Evolutionary conservation across 1,284 basidiomycete genomes (phyloP).

Genomic region (Microbotryum intermedium): DNA sequence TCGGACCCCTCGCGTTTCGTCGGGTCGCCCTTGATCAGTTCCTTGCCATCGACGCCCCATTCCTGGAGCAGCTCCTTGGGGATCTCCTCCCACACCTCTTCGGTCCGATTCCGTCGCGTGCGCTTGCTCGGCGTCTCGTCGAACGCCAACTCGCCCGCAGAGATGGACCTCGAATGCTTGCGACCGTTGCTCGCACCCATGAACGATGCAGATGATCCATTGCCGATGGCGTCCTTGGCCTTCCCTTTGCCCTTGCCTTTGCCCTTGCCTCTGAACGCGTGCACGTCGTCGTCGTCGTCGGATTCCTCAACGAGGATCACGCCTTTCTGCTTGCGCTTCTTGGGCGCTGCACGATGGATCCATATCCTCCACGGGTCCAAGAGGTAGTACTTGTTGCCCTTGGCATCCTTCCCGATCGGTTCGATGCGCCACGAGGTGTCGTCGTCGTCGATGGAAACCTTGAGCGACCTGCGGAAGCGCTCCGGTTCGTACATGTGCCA

Average conservation of each 20-base stretch:
- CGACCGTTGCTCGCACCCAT: not conserved
- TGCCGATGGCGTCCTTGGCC: not conserved
- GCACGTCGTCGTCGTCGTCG: not conserved
- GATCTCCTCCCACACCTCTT: constrained; percentile 66
- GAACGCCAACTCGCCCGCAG: no score
- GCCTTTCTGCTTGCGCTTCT: constrained; percentile 18
- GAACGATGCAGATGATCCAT: no score
- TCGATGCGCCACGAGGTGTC: constrained; percentile 57
- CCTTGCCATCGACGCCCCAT: not conserved
- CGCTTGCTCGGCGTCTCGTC: constrained; percentile 52
- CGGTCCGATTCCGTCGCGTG: constrained; percentile 40
- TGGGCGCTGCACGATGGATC: constrained; percentile 55
- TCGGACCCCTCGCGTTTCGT: constrained; percentile 6
- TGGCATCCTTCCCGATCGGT: constrained; percentile 74
- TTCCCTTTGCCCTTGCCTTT: constrained; percentile 52
- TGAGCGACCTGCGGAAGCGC: constrained; percentile 44
- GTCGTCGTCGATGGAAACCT: constrained; percentile 13
- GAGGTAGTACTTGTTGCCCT: constrained; percentile 76
- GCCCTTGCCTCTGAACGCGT: constrained; percentile 55
- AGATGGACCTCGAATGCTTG: not conserved
- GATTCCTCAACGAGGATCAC: constrained; percentile 6
- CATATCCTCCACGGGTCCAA: constrained; percentile 81
- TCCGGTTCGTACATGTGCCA: constrained; percentile 49
- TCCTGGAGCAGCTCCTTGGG: constrained; percentile 60
- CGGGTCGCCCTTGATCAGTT: constrained; percentile 22